Percentiles rank a stretch among this genome's conserved stretches.
Conservation (phyloP, 1,284 basidiomycete genomes). For the Xerocomus minutiporus region DNA sequence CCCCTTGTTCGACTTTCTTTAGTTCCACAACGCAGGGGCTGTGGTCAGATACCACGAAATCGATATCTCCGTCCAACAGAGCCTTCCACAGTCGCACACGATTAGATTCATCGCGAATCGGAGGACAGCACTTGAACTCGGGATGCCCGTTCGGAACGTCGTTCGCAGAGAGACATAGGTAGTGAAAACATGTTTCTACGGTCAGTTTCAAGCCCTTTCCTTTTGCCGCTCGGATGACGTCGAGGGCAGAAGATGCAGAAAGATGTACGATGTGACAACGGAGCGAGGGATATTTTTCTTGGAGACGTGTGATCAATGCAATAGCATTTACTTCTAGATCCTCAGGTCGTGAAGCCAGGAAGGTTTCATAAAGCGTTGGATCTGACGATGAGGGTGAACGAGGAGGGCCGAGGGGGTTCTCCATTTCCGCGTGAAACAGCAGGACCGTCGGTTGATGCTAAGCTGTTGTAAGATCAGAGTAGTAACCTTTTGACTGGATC, state of each 20-base stretch:
- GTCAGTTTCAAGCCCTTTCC: constrained; percentile 64
- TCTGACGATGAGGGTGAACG: constrained; percentile 26
- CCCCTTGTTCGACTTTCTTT: constrained; percentile 74
- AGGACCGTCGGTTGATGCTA: constrained; percentile 67
- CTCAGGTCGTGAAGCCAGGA: constrained; percentile 78
- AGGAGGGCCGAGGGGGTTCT: constrained; percentile 23
- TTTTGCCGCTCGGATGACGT: constrained; percentile 66
- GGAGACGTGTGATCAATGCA: constrained; percentile 64
- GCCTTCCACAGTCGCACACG: constrained; percentile 76
- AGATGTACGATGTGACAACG: constrained; percentile 93
- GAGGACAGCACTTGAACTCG: constrained; percentile 95
- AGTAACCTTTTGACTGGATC: background rate
- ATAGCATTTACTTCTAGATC: constrained; percentile 77
- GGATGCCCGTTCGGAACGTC: constrained; percentile 66
- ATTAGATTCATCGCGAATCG: constrained; percentile 74
- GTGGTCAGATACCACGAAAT: constrained; percentile 91
- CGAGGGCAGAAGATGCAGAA: constrained; percentile 77
- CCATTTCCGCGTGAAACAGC: constrained; percentile 89
- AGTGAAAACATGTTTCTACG: constrained; percentile 94
- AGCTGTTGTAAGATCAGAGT: constrained; percentile 8
- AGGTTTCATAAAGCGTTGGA: constrained; percentile 70
- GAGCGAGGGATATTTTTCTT: constrained; percentile 57
- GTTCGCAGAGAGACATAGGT: constrained; percentile 68
- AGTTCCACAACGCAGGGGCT: constrained; percentile 82
- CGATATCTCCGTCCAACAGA: constrained; percentile 73